Conservation (phyloP, 345 rosid species). For the Pelargonium nanum region DNA sequence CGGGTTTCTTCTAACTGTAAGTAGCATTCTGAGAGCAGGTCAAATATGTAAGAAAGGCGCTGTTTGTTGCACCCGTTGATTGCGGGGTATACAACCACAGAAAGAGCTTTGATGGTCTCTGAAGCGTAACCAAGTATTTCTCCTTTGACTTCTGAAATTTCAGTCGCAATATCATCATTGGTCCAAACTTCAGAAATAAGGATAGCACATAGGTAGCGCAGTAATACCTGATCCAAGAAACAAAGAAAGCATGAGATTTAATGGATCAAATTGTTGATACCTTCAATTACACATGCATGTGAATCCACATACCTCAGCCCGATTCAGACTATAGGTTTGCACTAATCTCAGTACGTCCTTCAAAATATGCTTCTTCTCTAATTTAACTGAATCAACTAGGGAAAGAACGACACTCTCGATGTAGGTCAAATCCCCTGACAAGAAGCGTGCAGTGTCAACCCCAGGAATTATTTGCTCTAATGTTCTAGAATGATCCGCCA, state of each 20-base stretch:
- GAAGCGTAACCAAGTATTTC: conserved; percentile 50
- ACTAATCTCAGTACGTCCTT: conserved; percentile 55
- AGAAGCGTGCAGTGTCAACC: conserved; percentile 69
- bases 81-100: conserved; percentile 56
- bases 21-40: conserved; percentile 76
- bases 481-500: conserved; percentile 69
- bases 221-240: conserved; percentile 46
- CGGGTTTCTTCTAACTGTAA: conserved; percentile 38
- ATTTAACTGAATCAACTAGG: conserved; percentile 54
- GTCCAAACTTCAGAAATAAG: conserved; percentile 76
- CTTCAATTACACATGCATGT: background rate
- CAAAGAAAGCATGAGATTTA: conserved; percentile 3
- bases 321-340: conserved; percentile 51
- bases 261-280: background rate
- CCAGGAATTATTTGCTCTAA: conserved; percentile 81
- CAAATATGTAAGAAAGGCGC: conserved; percentile 61
- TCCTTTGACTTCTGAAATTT: conserved; percentile 51
- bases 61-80: conserved; percentile 74
- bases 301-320: conserved; percentile 42
- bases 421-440: conserved; percentile 63
- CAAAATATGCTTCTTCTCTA: conserved; percentile 66
- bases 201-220: conserved; percentile 45
- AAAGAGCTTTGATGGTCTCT: conserved; percentile 53
- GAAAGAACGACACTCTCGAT: conserved; percentile 45
- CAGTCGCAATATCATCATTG: conserved; percentile 63